Conservation (phyloP, 176 grass and related monocot genomes). For the Carex cristatella region DNA sequence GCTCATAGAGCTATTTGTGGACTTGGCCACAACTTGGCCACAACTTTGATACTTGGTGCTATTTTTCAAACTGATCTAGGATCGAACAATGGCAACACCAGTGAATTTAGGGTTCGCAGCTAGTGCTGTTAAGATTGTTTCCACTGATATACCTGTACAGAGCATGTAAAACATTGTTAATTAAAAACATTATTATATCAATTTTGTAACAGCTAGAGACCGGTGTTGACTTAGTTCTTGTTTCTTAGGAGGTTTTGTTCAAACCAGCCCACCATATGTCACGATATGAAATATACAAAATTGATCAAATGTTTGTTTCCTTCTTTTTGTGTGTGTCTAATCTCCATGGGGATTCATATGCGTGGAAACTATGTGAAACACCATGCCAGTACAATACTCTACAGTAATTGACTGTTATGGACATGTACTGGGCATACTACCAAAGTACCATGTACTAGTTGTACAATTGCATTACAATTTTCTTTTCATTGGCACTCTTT, state of each 20-base stretch:
- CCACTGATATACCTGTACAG: constrained; percentile 46
- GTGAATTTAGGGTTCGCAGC: constrained; percentile 70
- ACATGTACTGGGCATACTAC: background rate
- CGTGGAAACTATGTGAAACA: background rate
- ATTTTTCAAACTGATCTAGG: no score
- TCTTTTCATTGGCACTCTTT: background rate
- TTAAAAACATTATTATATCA: no score
- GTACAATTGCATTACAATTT: background rate
- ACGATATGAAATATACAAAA: background rate
- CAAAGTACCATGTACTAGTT: background rate
- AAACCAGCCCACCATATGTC: background rate
- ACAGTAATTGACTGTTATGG: background rate
- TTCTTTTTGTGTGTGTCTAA: background rate
- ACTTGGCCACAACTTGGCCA: no score
- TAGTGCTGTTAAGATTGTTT: constrained; percentile 61
- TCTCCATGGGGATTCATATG: background rate
- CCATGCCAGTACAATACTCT: background rate
- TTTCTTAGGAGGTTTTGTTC: background rate
- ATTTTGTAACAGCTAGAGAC: background rate
- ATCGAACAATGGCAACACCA: constrained; percentile 57
- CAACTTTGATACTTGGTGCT: no score
- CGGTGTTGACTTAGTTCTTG: background rate
- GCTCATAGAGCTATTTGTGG: no score
- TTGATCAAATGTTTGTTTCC: background rate
- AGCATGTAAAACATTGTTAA: background rate